Evolutionary conservation across 768 basidiomycete genomes (phyloP).

Genomic region (Termitomyces titanicus): DNA sequence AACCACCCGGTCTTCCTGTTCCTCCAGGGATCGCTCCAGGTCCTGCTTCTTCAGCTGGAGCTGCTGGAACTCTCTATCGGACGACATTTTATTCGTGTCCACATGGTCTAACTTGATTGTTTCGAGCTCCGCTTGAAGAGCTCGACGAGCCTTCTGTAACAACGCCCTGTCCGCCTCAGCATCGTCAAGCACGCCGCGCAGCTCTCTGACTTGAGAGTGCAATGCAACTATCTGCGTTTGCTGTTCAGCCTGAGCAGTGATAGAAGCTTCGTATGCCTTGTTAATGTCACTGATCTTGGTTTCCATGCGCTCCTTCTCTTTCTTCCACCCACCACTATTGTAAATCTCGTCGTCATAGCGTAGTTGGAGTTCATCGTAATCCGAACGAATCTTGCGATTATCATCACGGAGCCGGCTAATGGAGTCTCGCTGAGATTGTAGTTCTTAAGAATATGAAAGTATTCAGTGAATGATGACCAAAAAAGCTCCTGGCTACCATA

Average conservation of each 20-base stretch:
- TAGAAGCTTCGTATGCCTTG: slow-evolving; percentile 72
- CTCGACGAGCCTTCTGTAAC: slow-evolving; percentile 77
- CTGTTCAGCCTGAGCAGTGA: slow-evolving; percentile 71
- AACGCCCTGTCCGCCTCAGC: slow-evolving; percentile 79
- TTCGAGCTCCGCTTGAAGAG: slow-evolving; percentile 77
- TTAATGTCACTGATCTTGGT: slow-evolving; percentile 75
- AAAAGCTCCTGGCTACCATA: slow-evolving; percentile 20
- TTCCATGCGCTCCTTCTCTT: slow-evolving; percentile 84
- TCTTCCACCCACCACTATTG: slow-evolving; percentile 78
- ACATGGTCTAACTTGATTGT: slow-evolving; percentile 74
- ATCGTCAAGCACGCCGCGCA: slow-evolving; percentile 78
- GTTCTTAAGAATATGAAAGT: slow-evolving; percentile 39
- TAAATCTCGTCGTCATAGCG: slow-evolving; percentile 76
- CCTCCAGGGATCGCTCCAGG: slow-evolving; percentile 71
- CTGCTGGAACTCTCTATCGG: slow-evolving; percentile 71
- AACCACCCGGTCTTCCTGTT: slow-evolving; percentile 69
- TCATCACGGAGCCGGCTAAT: slow-evolving; percentile 78
- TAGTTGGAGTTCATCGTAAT: slow-evolving; percentile 72
- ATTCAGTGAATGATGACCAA: not conserved
- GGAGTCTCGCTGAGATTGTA: slow-evolving; percentile 74
- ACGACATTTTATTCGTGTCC: slow-evolving; percentile 65
- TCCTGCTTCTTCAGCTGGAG: slow-evolving; percentile 81
- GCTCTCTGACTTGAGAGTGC: slow-evolving; percentile 82
- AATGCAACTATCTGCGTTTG: slow-evolving; percentile 81
- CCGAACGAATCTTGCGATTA: slow-evolving; percentile 71